Conservation (phyloP, 768 basidiomycete genomes). For the Leccinum pellstonianum region DNA sequence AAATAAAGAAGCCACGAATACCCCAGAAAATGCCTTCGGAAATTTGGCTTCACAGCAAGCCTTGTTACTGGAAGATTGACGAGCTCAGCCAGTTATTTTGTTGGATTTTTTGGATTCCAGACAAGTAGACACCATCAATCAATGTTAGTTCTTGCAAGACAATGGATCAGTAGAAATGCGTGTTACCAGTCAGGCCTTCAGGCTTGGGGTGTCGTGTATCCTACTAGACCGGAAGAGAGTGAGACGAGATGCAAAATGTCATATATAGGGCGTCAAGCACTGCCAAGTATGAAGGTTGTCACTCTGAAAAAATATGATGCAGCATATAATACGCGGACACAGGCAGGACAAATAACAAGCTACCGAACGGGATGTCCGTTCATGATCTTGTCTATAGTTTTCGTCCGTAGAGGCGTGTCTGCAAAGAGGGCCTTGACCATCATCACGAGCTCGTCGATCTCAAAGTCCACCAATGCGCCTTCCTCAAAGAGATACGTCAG, state of each 20-base stretch:
- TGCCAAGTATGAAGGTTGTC: not conserved
- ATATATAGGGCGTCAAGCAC: conserved; percentile 15
- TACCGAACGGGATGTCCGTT: conserved; percentile 51
- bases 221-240: not conserved
- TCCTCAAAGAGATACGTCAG: conserved; percentile 90
- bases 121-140: too few species aligned
- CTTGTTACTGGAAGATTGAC: too few species aligned
- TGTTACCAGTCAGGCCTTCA: not conserved
- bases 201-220: not conserved
- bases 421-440: conserved; percentile 88
- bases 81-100: too few species aligned
- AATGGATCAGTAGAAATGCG: not conserved
- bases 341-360: not conserved
- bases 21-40: too few species aligned
- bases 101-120: too few species aligned
- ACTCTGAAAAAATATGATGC: not conserved
- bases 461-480: conserved; percentile 88
- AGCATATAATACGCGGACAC: conserved; percentile 1
- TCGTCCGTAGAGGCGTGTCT: conserved; percentile 78
- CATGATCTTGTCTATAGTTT: conserved; percentile 73
- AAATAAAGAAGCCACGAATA: too few species aligned
- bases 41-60: too few species aligned
- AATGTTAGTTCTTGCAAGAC: conserved; percentile 38
- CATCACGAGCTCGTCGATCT: conserved; percentile 74
- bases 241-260: not conserved